phyloP scores from a whole-genome alignment of 2,329 filamentous ascomycete species.

The Ambrosiella xylebori region DNA sequence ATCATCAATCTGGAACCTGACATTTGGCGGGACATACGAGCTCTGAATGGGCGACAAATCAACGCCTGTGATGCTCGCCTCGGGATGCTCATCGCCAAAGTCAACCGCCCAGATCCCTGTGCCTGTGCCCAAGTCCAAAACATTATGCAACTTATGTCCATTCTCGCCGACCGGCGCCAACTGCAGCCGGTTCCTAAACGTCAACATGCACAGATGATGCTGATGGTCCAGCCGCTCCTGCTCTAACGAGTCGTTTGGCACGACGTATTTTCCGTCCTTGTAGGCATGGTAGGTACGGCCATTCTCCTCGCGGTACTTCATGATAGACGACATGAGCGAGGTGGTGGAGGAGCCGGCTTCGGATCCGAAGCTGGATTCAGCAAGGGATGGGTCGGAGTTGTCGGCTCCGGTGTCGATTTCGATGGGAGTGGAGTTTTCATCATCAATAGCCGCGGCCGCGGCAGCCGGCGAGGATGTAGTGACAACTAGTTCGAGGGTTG shows the following conservation, averaged over 20 bases:
- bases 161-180: conserved; percentile 14
- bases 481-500: not conserved
- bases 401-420: conserved; percentile 3
- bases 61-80: conserved; percentile 22
- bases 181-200: conserved; percentile 16
- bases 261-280: conserved; percentile 18
- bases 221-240: conserved; percentile 19
- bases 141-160: conserved; percentile 14
- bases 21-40: conserved; percentile 29
- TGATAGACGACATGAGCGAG: conserved; percentile 15
- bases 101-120: conserved; percentile 21
- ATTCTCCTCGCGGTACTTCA: conserved; percentile 17
- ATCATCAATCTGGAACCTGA: conserved; percentile 30
- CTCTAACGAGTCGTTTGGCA: conserved; percentile 17
- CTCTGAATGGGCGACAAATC: conserved; percentile 28
- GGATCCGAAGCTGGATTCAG: conserved; percentile 7
- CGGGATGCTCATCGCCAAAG: conserved; percentile 19
- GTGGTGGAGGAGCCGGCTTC: conserved; percentile 13
- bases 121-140: conserved; percentile 20
- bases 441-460: not conserved
- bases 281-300: conserved; percentile 18
- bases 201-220: conserved; percentile 17
- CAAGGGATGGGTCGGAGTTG: not conserved
- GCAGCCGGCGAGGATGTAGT: not conserved
- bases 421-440: not conserved